Evolutionary conservation across 1,284 basidiomycete genomes (phyloP), one percentile per base, ranked within the genome.

Genomic region (Laetiporus sulphureus): DNA sequence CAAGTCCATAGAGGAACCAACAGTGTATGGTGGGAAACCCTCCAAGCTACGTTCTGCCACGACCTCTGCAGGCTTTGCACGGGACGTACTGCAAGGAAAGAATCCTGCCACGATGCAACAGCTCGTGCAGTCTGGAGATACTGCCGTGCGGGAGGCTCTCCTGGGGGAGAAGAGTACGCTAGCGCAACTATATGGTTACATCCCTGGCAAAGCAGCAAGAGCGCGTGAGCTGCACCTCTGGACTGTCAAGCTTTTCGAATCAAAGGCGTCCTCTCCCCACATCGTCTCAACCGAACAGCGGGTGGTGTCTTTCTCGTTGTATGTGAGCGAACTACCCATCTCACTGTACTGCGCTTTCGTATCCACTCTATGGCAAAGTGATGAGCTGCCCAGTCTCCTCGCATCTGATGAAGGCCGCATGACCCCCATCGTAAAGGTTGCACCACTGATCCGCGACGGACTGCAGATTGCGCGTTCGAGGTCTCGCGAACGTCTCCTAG

Each of bases 111-210:
- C 67, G 24, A 69, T 71, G 5, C 57, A 71, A 6, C 66, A 76
- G 45, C 60, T 81, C 3, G 76, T 80, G 48, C 57, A 63, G 4
- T 62, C 69, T 32, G 71, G 76, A 36, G 73, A 75, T 40, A 62
- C 69, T 8, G 69, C 66, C 2, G 69, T 83, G 34, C 72, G 73
- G 27, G 72, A 77, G 11, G 68, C 74, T n/a, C 65, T 87, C 40
- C 61, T 85, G 7, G 69, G 73, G 0, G 83, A 89, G 54, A 70
- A 73, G 39, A 75, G 74, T 38, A 83, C 82, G 1, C 51, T 81
- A 13, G 71, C 75, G 5, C 85, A 90, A 50, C 47, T 73, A 24
- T 83, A 83, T 55, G 85, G 85, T 12, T 86, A 74, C 55, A 70
- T 83, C 34, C 65, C 75, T 18, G 84, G 79, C 10, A 81, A 76